phyloP scores from a whole-genome alignment of 331 rosid species.

The Acacia concinna region DNA sequence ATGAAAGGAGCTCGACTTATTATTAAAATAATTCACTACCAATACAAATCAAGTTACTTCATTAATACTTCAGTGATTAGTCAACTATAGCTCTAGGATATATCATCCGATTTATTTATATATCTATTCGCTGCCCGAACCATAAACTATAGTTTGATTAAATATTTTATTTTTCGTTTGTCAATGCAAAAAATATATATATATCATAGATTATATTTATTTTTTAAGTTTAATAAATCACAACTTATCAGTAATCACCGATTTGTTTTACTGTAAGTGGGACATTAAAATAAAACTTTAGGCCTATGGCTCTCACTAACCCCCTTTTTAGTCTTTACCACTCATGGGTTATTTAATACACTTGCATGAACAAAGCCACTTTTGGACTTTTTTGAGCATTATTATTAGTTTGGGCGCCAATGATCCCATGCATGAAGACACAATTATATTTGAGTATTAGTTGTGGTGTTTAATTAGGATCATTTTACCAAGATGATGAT shows the following conservation, averaged over 20 bases:
- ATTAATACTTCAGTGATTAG: neutral
- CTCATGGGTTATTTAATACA: too few species aligned
- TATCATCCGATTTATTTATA: neutral
- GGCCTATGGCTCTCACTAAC: too few species aligned
- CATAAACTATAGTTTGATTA: neutral
- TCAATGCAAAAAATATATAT: neutral
- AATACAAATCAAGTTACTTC: neutral
- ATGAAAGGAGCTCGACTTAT: neutral
- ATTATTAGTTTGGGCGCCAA: too few species aligned
- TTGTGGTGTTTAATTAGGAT: too few species aligned
- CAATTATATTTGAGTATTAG: too few species aligned
- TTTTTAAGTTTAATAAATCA: neutral
- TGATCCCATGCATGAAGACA: too few species aligned
- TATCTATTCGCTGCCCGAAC: neutral
- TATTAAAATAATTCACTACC: neutral
- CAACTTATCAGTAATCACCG: neutral
- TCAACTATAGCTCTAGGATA: neutral
- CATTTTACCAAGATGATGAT: too few species aligned
- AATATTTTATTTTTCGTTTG: neutral
- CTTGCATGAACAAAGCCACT: too few species aligned
- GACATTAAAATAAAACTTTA: too few species aligned
- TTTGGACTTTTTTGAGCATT: too few species aligned
- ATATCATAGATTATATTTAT: neutral
- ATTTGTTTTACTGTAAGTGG: too few species aligned
- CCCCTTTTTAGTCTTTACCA: too few species aligned